Evolutionary conservation across 768 basidiomycete species (phyloP), one percentile per base, ranked within the genome.

Genomic region (Psilocybe cubensis): DNA sequence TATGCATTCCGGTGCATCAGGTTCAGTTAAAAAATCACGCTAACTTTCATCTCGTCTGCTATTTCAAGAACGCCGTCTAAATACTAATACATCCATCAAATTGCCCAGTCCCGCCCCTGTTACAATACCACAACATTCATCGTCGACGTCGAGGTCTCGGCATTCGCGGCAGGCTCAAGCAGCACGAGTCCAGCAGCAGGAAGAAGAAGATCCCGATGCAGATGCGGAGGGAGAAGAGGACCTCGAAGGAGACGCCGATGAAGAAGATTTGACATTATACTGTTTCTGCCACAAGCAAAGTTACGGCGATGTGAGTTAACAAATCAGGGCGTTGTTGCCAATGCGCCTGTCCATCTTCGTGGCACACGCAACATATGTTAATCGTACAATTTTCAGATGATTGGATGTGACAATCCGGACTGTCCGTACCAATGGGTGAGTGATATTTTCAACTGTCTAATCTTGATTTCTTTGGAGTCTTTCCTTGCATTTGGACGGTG

Each of bases 371-470:
- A n/a, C n/a, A n/a, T n/a, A n/a, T n/a, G n/a, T n/a, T n/a, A n/a
- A n/a, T n/a, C n/a, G n/a, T n/a, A n/a, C n/a, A n/a, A n/a, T n/a
- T n/a, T n/a, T n/a, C 52, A 83, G 83, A 89, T 89, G 88, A 86
- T 89, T 68, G 87, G 83, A 7, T 89, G 88, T 66, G 88, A 89
- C 66, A 83, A 86, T 65, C 78, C 83, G 53, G 73, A 75, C n/a
- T 89, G 87, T 71, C 80, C 78, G 9, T 85, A 82, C 64, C 85
- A 89, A 83, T 89, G 87, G 87, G 87, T 87, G 54, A 66, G 83
- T 71, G 12, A 18, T 44, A 18, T 21, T 18, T 5, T 48, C 23
- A 9, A 25, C 20, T 38, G 12, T 43, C 12, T 28, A 47, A 45
- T 56, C 41, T 7, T 31, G 29, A 28, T 33, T 43, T 24, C 23